Evolutionary conservation across 345 rosid genomes (phyloP).

Genomic region (Euphorbia peplus): DNA sequence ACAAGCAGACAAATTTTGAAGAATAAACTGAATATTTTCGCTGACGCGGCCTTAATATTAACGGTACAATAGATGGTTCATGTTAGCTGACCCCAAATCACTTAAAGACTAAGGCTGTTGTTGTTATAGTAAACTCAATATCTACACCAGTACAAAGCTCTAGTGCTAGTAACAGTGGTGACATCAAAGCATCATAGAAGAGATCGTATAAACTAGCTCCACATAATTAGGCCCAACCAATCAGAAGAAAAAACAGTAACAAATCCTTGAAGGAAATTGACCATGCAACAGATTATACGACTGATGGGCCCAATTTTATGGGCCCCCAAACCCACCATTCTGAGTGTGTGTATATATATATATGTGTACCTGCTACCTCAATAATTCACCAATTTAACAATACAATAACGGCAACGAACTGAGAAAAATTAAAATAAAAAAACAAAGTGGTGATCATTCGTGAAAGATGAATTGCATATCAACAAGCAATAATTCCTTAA

Average conservation of each 20-base stretch:
- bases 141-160: too few relatives aligned
- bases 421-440: background rate
- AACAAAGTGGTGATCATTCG: conserved; percentile 1
- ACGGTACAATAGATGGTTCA: too few relatives aligned
- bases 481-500: background rate
- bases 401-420: background rate
- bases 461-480: background rate
- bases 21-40: background rate
- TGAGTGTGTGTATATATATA: too few relatives aligned
- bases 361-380: background rate
- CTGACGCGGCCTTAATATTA: too few relatives aligned
- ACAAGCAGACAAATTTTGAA: too few relatives aligned
- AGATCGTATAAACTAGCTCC: background rate
- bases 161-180: too few relatives aligned
- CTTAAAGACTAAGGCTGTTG: too few relatives aligned
- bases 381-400: background rate
- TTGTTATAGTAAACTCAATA: too few relatives aligned
- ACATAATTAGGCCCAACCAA: background rate
- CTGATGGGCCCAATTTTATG: background rate
- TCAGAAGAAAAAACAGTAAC: background rate
- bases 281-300: background rate
- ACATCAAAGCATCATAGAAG: background rate
- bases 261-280: background rate
- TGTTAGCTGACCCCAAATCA: too few relatives aligned
- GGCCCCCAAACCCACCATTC: background rate